Evolutionary conservation across 208 protist genomes (phyloP), one percentile per base, ranked within the genome.

Genomic region (Tritrichomonas foetus): DNA sequence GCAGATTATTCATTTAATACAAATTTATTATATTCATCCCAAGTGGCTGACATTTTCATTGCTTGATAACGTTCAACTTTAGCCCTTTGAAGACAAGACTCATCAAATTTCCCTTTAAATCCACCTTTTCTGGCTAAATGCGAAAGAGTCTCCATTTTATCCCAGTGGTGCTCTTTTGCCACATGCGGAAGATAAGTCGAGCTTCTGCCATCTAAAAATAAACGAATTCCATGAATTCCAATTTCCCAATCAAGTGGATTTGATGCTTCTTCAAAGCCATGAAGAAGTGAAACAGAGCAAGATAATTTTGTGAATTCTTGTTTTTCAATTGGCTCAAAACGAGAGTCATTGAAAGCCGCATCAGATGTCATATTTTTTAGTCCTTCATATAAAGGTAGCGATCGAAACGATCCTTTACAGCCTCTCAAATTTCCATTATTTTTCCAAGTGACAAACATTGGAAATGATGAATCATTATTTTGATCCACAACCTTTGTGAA

Each of bases 371-470:
- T 39, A 27, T 89, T 47, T 57, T 57, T 44, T 39, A 89, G 22
- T 8, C 78, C 78, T 39, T 89, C 47, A 44, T 14, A 41, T 33
- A 89, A 49, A 57, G 78, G 78, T 13, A 89, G 25, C 27, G 33
- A 20, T n/a, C 57, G 53, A 49, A 89, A 89, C n/a, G 27, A 53
- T n/a, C 78, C 78, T 47, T 47, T 89, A n/a, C 78, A 89, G 5
- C 78, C 78, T 39, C 78, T 25, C 2, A 89, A 39, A 16, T 57
- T 57, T 53, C 78, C 78, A 57, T 50, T 57, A 27, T 89, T 89
- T 50, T 89, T 89, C 78, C 78, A 89, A 39, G 78, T 89, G 8
- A 89, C 78, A 57, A 89, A 89, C 78, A 89, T 89, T 89, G 78
- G 78, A 36, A 22, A 89, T 57, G 33, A 16, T 20, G 41, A 14